phyloP scores from a whole-genome alignment of 371 early-diverging fungal species.

The Syncephalastrum monosporum region DNA sequence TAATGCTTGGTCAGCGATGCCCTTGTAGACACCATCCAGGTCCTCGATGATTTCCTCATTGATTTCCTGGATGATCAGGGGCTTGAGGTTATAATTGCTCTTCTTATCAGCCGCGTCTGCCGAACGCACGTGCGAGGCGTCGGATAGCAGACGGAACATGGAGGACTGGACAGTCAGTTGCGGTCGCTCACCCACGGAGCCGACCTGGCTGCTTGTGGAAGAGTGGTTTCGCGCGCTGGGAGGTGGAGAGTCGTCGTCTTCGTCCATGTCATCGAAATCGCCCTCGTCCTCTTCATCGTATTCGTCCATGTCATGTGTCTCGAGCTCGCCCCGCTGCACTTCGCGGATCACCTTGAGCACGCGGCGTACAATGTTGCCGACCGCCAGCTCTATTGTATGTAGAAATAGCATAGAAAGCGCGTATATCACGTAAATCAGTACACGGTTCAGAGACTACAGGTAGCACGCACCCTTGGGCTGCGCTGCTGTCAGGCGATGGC shows the following conservation, averaged over 20 bases:
- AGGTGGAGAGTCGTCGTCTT: constrained; percentile 19
- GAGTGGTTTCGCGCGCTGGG: constrained; percentile 12
- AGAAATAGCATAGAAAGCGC: neutral
- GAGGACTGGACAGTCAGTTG: constrained; percentile 43
- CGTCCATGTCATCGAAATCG: constrained; percentile 22
- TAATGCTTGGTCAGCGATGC: constrained; percentile 76
- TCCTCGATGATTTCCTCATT: constrained; percentile 84
- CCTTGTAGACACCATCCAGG: constrained; percentile 66
- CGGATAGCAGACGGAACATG: constrained; percentile 59
- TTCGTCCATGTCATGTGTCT: constrained; percentile 26
- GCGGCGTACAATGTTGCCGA: constrained; percentile 84
- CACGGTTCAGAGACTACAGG: neutral
- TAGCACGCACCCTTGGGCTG: constrained; percentile 71
- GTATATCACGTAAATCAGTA: neutral
- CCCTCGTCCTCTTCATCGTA: constrained; percentile 11
- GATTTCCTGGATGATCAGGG: constrained; percentile 78
- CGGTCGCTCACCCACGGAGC: constrained; percentile 21
- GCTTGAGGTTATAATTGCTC: constrained; percentile 55
- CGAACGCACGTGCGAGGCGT: constrained; percentile 19
- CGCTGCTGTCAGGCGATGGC: constrained; percentile 68
- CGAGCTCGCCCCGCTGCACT: constrained; percentile 50
- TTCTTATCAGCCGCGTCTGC: constrained; percentile 32
- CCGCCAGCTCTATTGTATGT: constrained; percentile 70
- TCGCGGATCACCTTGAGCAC: constrained; percentile 86
- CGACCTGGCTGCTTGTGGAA: constrained; percentile 24